Evolutionary conservation across 176 grass and related monocot species (phyloP).

Genomic region (Bothriochloa decipiens): DNA sequence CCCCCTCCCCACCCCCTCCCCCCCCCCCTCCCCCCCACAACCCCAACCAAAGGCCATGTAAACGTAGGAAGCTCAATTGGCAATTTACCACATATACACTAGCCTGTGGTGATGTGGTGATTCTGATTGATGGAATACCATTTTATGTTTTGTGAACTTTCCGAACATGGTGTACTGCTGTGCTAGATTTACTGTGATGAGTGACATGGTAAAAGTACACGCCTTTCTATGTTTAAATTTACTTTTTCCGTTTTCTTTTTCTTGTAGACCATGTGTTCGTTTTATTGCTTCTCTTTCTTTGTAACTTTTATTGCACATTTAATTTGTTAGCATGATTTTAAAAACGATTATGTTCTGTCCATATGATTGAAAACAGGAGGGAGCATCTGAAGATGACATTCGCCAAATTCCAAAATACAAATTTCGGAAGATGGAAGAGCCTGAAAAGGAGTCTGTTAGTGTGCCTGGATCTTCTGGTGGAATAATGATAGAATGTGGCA

Average conservation of each 20-base stretch:
- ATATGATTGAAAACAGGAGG: slow-evolving; percentile 62
- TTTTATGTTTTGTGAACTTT: not conserved
- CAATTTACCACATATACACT: not conserved
- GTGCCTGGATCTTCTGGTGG: slow-evolving; percentile 53
- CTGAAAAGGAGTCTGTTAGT: slow-evolving; percentile 42
- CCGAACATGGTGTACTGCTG: not conserved
- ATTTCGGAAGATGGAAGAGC: slow-evolving; percentile 58
- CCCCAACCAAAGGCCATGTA: no score
- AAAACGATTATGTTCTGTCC: not conserved
- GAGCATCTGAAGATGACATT: slow-evolving; percentile 93
- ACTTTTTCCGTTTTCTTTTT: not conserved
- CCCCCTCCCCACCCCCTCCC: no score
- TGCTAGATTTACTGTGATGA: slow-evolving; percentile 9
- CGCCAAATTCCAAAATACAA: slow-evolving; percentile 74
- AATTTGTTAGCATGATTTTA: not conserved
- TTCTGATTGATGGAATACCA: not conserved
- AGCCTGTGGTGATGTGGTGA: not conserved
- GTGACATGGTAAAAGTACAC: not conserved
- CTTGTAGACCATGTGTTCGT: not conserved
- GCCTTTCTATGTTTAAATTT: not conserved
- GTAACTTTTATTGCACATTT: not conserved
- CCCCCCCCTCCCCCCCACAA: no score
- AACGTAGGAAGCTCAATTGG: not conserved
- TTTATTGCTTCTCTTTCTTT: slow-evolving; percentile 6
- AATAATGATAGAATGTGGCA: slow-evolving; percentile 71